These are phyloP conservation scores for Neonothopanus nambi DNA, from an alignment of 1,284 basidiomycete genomes.

Conservation along the genomic window DNA sequence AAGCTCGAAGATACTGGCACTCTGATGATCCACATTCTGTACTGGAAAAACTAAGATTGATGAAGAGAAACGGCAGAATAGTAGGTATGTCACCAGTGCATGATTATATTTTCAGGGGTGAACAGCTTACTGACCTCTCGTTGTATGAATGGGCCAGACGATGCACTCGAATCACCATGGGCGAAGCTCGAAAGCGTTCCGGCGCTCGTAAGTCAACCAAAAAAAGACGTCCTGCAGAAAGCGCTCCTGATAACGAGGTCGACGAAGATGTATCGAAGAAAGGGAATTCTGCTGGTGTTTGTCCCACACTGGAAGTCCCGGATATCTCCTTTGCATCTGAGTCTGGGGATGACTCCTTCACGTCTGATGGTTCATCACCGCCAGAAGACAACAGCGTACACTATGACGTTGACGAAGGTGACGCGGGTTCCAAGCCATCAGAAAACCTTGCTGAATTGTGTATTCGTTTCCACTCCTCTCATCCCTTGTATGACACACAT, in stretches of 20 bases:
- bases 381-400: neutral
- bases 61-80: neutral
- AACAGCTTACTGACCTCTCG: neutral
- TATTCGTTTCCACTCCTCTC: neutral
- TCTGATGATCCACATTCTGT: neutral
- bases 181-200: neutral
- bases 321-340: no score
- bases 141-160: constrained; percentile 14
- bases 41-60: constrained; percentile 11
- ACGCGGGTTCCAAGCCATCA: neutral
- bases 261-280: no score
- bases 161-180: neutral
- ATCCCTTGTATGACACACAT: constrained; percentile 5
- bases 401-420: neutral
- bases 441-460: no score
- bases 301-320: no score
- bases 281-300: no score
- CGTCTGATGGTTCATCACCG: no score
- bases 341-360: neutral
- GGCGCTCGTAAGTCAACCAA: no score
- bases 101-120: constrained; percentile 20
- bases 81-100: neutral
- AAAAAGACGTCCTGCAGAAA: neutral
- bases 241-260: neutral
- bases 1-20: constrained; percentile 16